phyloP scores from a whole-genome alignment of 257 asterid species.

The Solanum pinnatisectum region DNA sequence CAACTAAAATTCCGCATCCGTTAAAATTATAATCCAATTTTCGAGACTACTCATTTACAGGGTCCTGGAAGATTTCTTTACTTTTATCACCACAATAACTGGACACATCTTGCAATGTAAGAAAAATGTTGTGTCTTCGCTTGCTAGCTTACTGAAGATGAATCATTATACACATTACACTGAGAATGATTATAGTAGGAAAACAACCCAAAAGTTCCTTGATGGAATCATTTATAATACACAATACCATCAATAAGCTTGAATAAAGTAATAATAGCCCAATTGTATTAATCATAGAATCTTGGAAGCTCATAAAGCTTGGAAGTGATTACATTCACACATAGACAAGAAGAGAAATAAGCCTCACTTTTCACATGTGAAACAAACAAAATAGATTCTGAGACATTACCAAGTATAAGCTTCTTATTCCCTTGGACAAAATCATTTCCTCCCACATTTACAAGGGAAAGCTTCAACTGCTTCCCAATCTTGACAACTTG shows the following conservation, averaged over 20 bases:
- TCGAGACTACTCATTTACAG: neutral
- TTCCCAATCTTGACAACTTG: constrained; percentile 83
- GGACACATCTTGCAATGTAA: neutral
- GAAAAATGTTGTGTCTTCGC: neutral
- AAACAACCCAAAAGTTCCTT: neutral
- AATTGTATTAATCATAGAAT: neutral
- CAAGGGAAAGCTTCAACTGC: constrained; percentile 77
- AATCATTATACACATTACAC: neutral
- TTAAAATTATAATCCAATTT: neutral
- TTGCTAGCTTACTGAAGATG: neutral
- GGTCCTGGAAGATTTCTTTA: neutral
- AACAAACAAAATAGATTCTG: neutral
- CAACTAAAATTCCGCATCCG: neutral
- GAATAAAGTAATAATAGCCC: neutral
- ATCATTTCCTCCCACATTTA: constrained; percentile 93
- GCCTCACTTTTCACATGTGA: neutral
- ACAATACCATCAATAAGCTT: neutral
- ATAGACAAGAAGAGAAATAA: neutral
- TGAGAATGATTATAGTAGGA: neutral
- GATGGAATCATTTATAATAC: neutral
- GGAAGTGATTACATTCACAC: neutral
- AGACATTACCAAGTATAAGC: constrained; percentile 79
- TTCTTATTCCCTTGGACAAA: constrained; percentile 95
- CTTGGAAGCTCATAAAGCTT: neutral
- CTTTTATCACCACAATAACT: neutral